Percentiles rank a stretch among this genome's conserved stretches.
phyloP scores from a whole-genome alignment of 225 moss, liverwort and hornwort genomes.

The Bryoerythrophyllum caledonicum region DNA sequence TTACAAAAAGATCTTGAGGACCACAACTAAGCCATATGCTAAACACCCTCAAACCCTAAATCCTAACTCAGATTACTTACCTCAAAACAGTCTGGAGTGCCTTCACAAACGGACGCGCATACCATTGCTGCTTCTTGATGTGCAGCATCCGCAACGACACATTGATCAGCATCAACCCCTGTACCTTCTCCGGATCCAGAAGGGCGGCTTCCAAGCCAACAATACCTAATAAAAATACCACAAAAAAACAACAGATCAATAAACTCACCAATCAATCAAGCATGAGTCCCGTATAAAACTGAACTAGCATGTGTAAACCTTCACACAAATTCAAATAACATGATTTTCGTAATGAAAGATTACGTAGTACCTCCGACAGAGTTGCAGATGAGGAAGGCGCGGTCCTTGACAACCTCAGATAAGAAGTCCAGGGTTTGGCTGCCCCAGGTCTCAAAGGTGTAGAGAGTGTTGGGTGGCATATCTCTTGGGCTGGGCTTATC shows the following conservation, averaged over 20 bases:
- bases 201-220: slow-evolving; percentile 81
- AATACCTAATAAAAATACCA: slow-evolving; percentile 44
- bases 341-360: too few species aligned
- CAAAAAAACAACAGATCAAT: background rate
- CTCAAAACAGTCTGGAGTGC: slow-evolving; percentile 67
- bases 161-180: slow-evolving; percentile 75
- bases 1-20: too few species aligned
- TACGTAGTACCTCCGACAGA: slow-evolving; percentile 80
- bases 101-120: slow-evolving; percentile 73
- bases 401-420: slow-evolving; percentile 68
- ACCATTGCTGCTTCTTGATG: slow-evolving; percentile 78
- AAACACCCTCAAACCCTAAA: slow-evolving; percentile 5
- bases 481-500: slow-evolving; percentile 75
- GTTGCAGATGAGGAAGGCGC: slow-evolving; percentile 83
- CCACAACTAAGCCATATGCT: too few species aligned
- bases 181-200: slow-evolving; percentile 56
- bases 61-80: slow-evolving; percentile 46
- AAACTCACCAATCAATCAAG: background rate
- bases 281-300: too few species aligned
- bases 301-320: too few species aligned
- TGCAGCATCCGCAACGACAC: slow-evolving; percentile 86
- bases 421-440: slow-evolving; percentile 74
- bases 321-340: too few species aligned
- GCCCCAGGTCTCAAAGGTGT: slow-evolving; percentile 86
- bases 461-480: slow-evolving; percentile 58